These are phyloP conservation scores for Globisporangium nodosum DNA, from an alignment of 352 stramenopile genomes.

Conservation along the genomic window DNA sequence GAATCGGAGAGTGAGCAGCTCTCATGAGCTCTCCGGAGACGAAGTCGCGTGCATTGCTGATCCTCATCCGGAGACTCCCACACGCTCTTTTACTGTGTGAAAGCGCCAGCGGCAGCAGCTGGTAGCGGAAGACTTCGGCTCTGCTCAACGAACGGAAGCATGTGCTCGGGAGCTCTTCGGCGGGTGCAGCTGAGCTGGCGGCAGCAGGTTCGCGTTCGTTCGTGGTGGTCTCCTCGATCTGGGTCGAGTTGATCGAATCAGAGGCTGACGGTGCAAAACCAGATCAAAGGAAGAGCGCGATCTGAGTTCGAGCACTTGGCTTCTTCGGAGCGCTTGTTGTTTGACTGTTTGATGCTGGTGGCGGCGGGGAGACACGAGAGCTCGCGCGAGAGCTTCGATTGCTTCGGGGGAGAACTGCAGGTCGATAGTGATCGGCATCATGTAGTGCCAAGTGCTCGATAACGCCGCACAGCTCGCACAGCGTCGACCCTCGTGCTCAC, in stretches of 20 bases:
- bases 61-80: background rate
- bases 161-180: background rate
- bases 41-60: background rate
- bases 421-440: too few species aligned
- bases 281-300: background rate
- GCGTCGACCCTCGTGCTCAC: too few species aligned
- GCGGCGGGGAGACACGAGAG: too few species aligned
- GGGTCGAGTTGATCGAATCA: background rate
- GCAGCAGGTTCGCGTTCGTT: too few species aligned
- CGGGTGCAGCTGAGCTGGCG: background rate
- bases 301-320: background rate
- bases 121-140: too few species aligned
- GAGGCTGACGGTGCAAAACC: background rate
- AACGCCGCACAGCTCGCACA: too few species aligned
- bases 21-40: background rate
- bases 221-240: background rate
- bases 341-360: too few species aligned
- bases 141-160: background rate
- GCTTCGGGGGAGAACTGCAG: too few species aligned
- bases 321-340: too few species aligned
- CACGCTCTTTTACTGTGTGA: background rate
- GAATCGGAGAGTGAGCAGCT: constrained; percentile 6
- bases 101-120: too few species aligned
- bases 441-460: too few species aligned
- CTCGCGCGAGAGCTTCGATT: too few species aligned